Evolutionary conservation across 768 basidiomycete species (phyloP), one percentile per base, ranked within the genome.

Genomic region (Pulveroboletus frians): DNA sequence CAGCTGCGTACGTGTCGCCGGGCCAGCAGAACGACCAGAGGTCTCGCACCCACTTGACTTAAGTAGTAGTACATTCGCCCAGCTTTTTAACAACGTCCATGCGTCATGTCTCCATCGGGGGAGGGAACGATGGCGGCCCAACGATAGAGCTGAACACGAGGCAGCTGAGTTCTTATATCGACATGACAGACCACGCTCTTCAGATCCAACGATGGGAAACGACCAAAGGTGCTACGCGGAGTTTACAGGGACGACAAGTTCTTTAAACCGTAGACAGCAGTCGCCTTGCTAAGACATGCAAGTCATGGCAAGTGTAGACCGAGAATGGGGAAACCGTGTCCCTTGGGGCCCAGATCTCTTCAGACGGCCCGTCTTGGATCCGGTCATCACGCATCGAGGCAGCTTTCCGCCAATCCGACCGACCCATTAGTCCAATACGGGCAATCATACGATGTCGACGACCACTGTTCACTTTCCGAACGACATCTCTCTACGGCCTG

Each of bases 241-340:
- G 44, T 59, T 55, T 66, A 39, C 30, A 53, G 44, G 63, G 57
- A 29, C 34, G 41, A 50, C 8, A 55, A 36, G 43, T 41, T 47
- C 56, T 5, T 47, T 42, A 38, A 44, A 41, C 29, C 29, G 34
- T 41, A 50, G 47, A 42, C 29, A 52, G 45, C 20, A 30, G 20
- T 55, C 53, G 36, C 55, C 54, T 57, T 55, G 56, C 53, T 26
- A 50, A 54, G 44, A 47, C 31, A 42, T 38, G 30, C 14, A 39
- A 36, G 5, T 26, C 4, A 26, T 26, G 23, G 23, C 23, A 26
- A 26, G 23, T 26, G 23, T 55, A 51, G 49, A 60, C 65, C 62
- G 60, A 64, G 60, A 62, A 59, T 47, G 58, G 48, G 21, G 35
- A 46, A 27, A 18, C 34, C 46, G 32, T 43, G 35, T 55, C 43